Conservation (phyloP, 192 early-diverging fungal species). For the Backusella sp. region DNA sequence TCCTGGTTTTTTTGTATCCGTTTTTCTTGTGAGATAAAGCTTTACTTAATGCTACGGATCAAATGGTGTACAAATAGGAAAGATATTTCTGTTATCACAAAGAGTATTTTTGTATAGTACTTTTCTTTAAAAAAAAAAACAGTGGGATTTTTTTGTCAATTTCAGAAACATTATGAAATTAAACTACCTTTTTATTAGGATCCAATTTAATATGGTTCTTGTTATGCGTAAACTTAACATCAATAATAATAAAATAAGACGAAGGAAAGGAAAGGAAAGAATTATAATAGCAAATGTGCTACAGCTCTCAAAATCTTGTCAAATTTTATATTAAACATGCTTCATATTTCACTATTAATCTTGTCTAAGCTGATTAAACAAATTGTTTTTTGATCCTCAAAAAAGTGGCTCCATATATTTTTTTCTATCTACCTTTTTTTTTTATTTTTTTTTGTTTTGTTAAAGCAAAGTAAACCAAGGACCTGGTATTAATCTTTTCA, state of each 20-base stretch:
- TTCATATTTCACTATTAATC: background rate
- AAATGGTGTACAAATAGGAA: background rate
- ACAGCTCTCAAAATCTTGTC: background rate
- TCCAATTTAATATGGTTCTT: background rate
- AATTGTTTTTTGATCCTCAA: background rate
- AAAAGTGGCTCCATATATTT: background rate
- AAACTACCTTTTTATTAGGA: background rate
- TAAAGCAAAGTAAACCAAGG: background rate
- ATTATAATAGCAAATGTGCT: background rate
- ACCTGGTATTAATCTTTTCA: background rate
- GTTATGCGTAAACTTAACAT: background rate
- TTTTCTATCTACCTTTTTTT: background rate
- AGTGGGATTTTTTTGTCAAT: background rate
- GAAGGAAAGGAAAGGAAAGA: background rate
- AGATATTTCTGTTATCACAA: background rate
- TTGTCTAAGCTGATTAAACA: background rate
- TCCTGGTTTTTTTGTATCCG: background rate
- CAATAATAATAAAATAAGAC: background rate
- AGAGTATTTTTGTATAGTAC: background rate
- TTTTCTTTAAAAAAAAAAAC: background rate
- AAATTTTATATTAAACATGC: background rate
- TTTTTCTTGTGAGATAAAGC: background rate
- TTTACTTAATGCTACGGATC: background rate
- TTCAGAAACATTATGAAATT: background rate
- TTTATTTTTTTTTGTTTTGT: background rate